phyloP scores from a whole-genome alignment of 2,329 filamentous ascomycete genomes.

The Pyrenochaeta sp. region DNA sequence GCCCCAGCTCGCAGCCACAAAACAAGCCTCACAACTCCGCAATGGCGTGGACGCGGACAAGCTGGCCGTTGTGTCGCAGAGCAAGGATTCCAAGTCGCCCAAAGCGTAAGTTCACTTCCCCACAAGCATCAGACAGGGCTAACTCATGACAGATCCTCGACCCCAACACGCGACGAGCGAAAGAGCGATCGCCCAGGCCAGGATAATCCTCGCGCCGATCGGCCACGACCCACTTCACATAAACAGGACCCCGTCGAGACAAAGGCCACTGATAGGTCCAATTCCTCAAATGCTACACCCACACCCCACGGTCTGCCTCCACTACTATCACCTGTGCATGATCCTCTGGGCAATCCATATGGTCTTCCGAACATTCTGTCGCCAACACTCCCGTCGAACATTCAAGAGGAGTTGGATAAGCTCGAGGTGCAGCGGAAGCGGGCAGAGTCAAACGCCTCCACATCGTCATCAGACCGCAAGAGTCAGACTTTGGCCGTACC shows the following conservation, averaged over 20 bases:
- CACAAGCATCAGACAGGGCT: slow-evolving; percentile 7
- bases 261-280: slow-evolving; percentile 40
- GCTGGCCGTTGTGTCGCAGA: slow-evolving; percentile 16
- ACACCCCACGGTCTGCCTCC: slow-evolving; percentile 50
- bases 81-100: slow-evolving; percentile 20
- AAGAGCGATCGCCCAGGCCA: slow-evolving; percentile 23
- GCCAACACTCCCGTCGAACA: slow-evolving; percentile 63
- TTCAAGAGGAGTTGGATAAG: slow-evolving; percentile 61
- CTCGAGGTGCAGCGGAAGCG: slow-evolving; percentile 47
- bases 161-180: slow-evolving; percentile 22
- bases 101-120: slow-evolving; percentile 24
- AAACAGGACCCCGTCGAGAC: slow-evolving; percentile 50
- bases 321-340: slow-evolving; percentile 49
- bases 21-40: slow-evolving; percentile 23
- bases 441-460: slow-evolving; percentile 45
- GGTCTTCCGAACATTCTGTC: slow-evolving; percentile 63
- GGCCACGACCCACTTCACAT: slow-evolving; percentile 26
- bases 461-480: slow-evolving; percentile 42
- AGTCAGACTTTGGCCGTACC: slow-evolving; percentile 34
- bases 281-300: slow-evolving; percentile 40
- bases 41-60: slow-evolving; percentile 39
- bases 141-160: slow-evolving; percentile 26
- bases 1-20: slow-evolving; percentile 32
- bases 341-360: slow-evolving; percentile 50
- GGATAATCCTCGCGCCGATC: slow-evolving; percentile 17